Evolutionary conservation across 768 basidiomycete genomes (phyloP).

Genomic region (Podaxis sp.): DNA sequence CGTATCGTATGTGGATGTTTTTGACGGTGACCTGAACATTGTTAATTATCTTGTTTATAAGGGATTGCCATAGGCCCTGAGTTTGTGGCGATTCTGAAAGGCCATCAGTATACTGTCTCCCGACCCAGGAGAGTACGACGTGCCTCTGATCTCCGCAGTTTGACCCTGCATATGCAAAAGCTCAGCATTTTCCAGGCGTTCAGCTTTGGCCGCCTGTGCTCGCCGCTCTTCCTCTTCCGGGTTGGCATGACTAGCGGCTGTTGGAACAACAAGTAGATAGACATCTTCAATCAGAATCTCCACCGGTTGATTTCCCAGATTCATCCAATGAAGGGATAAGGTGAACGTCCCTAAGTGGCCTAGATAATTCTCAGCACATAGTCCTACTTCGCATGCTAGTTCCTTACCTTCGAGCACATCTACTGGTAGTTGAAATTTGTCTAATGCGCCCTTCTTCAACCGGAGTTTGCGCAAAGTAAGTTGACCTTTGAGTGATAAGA

Average conservation of each 20-base stretch:
- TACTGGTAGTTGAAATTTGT: slow-evolving; percentile 93
- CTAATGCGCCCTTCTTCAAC: slow-evolving; percentile 90
- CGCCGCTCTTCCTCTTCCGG: slow-evolving; percentile 84
- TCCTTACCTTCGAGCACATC: slow-evolving; percentile 89
- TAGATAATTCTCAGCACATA: slow-evolving; percentile 26
- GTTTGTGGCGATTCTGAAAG: slow-evolving; percentile 61
- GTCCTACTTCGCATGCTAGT: not conserved
- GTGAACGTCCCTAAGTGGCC: slow-evolving; percentile 87
- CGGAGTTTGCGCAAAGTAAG: slow-evolving; percentile 77
- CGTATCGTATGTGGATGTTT: slow-evolving; percentile 95
- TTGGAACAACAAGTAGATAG: slow-evolving; percentile 89
- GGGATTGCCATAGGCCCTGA: slow-evolving; percentile 81
- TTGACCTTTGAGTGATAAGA: slow-evolving; percentile 50
- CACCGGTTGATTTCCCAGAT: slow-evolving; percentile 85
- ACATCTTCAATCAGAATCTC: slow-evolving; percentile 92
- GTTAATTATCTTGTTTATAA: slow-evolving; percentile 89
- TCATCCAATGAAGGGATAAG: slow-evolving; percentile 86
- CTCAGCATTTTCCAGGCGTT: slow-evolving; percentile 88
- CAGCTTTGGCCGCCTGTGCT: slow-evolving; percentile 82
- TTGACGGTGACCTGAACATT: slow-evolving; percentile 95
- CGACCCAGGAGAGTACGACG: slow-evolving; percentile 14
- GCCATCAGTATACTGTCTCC: slow-evolving; percentile 10
- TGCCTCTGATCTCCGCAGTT: slow-evolving; percentile 51
- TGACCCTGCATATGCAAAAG: slow-evolving; percentile 67
- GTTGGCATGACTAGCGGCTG: slow-evolving; percentile 64